phyloP scores from a whole-genome alignment of 2,329 filamentous ascomycete genomes.

The Cladosporium colombiae region DNA sequence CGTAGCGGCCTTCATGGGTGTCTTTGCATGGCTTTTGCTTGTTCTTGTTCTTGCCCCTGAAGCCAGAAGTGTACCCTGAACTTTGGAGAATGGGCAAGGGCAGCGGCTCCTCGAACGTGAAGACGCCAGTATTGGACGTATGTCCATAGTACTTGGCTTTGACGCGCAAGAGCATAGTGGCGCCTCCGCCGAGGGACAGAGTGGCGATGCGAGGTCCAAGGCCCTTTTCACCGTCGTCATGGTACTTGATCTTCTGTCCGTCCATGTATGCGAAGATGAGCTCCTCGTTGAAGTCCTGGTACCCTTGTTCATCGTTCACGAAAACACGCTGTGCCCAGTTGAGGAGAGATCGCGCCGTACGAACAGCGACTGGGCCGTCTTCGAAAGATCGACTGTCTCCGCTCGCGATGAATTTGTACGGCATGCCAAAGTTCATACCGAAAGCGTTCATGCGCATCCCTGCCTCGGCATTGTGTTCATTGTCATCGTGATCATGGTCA shows the following conservation, averaged over 20 bases:
- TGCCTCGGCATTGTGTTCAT: slow-evolving; percentile 21
- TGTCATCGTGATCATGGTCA: not conserved
- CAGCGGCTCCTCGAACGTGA: slow-evolving; percentile 36
- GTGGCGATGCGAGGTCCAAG: slow-evolving; percentile 65
- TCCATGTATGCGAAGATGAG: slow-evolving; percentile 65
- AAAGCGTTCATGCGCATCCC: slow-evolving; percentile 38
- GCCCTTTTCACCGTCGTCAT: slow-evolving; percentile 66
- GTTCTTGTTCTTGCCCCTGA: slow-evolving; percentile 18
- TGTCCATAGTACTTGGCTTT: slow-evolving; percentile 54
- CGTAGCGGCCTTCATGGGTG: slow-evolving; percentile 38
- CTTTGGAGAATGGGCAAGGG: slow-evolving; percentile 15
- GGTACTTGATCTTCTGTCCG: slow-evolving; percentile 61
- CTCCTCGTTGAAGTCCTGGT: slow-evolving; percentile 61
- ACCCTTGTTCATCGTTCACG: slow-evolving; percentile 27
- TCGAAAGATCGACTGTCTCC: slow-evolving; percentile 54
- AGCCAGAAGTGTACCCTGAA: slow-evolving; percentile 21
- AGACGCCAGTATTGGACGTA: slow-evolving; percentile 37
- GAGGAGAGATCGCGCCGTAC: slow-evolving; percentile 54
- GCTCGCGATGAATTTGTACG: slow-evolving; percentile 66
- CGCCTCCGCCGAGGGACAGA: slow-evolving; percentile 59
- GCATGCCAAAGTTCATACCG: slow-evolving; percentile 53
- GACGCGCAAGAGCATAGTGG: slow-evolving; percentile 59
- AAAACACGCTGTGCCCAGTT: slow-evolving; percentile 55
- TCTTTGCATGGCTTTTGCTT: slow-evolving; percentile 27
- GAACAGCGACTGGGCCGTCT: slow-evolving; percentile 50